Evolutionary conservation across 257 asterid species (phyloP), one percentile per base, ranked within the genome.

Genomic region (Solanum medicagineum): DNA sequence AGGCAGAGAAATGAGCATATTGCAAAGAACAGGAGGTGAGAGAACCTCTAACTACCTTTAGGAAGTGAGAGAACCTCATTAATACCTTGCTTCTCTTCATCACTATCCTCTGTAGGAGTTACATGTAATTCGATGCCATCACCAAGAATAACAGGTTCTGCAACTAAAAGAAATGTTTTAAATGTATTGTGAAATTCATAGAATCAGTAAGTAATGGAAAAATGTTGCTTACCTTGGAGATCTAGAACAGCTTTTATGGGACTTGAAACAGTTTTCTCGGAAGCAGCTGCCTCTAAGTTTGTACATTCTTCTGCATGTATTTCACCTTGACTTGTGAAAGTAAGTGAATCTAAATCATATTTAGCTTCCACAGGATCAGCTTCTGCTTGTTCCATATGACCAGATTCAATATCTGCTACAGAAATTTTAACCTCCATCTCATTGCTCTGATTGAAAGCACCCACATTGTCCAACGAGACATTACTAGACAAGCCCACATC

Each of bases 1-100:
- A 85, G 65, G 77, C 44, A 42, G 42, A 45, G 77, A 82, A 42
- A 59, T 82, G 85, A 59, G 77, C 83, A 86, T 81, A 85, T 79
- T 49, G 54, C n/a, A 66, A 66, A 56, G 40, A 80, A 24, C 53
- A 66, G 54, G 40, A 40, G 62, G 68, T 16, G 12, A 65, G 55
- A 15, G 32, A 84, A 24, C 22, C 13, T 44, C 32, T 20, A 84
- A 16, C 56, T 51, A 83, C 85, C 79, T 83, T 22, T 5, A 74
- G 42, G 22, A 24, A 53, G 73, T 5, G 20, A 56, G 44, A 10
- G 14, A 83, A 19, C 13, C 7, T 29, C 20, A 29, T 22, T 65
- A 51, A 24, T 40, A 84, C 86, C 83, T 84, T 36, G 83, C 63
- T 56, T 63, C 55, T 26, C 81, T 40, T 32, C 59, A 73, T 73